Conservation (phyloP, 129 eudicot genomes). For the Cynara cardunculus region DNA sequence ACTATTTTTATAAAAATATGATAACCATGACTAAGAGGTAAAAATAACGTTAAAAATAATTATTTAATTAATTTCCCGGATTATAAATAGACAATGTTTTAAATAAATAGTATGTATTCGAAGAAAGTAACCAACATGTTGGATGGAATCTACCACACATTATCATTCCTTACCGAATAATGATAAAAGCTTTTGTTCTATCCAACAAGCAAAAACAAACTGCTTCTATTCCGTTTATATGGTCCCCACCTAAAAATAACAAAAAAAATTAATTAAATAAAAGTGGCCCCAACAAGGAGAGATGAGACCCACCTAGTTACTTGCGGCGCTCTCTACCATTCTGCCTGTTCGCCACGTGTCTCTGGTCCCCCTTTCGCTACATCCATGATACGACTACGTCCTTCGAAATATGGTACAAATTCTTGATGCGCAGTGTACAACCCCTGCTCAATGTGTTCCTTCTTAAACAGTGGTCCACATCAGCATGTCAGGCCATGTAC, state of each 20-base stretch:
- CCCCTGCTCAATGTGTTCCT: neutral
- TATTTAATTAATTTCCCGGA: too few relatives aligned
- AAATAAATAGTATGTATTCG: too few relatives aligned
- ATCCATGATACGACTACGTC: neutral
- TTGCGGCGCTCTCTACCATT: slow-evolving; percentile 1
- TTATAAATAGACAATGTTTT: too few relatives aligned
- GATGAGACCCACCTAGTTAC: neutral
- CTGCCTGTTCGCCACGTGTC: neutral
- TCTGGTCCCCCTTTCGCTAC: neutral
- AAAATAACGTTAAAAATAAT: too few relatives aligned
- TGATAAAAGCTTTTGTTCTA: neutral
- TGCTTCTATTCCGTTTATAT: neutral
- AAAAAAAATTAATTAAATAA: neutral
- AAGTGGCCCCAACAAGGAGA: neutral
- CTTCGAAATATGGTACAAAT: neutral
- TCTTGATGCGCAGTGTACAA: neutral
- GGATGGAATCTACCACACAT: neutral
- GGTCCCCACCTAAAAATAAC: neutral
- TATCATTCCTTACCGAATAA: neutral
- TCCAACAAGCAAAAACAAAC: slow-evolving; percentile 12
- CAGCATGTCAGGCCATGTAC: neutral
- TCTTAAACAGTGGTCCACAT: neutral
- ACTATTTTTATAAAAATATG: too few relatives aligned
- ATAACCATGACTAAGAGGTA: too few relatives aligned
- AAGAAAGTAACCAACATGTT: neutral